Evolutionary conservation across 192 early-diverging fungal species (phyloP), one percentile per base, ranked within the genome.

Genomic region (Entomortierella beljakovae): DNA sequence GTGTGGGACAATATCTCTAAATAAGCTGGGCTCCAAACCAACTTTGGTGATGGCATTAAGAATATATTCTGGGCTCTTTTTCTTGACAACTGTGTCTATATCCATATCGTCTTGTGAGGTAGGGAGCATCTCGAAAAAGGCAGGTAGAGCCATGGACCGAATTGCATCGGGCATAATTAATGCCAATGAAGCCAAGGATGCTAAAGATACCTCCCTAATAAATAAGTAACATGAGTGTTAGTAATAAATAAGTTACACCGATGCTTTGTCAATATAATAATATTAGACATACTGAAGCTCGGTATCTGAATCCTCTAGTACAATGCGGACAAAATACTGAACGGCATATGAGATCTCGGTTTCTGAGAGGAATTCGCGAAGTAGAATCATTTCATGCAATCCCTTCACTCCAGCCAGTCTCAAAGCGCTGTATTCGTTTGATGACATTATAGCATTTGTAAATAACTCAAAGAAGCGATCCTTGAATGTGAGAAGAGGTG

Each of bases 381-480:
- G 76, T 25, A 92, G 65, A 38, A 85, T 83, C 81, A 94, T 85
- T 8, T 87, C 82, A 38, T 88, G 81, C 29, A 97, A 84, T 11
- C 94, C 95, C 57, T 88, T 88, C 7, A 95, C 66, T 2, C 92
- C 92, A 28, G 86, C 84, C 32, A 93, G 83, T 42, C 93, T 85
- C 52, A 96, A 70, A 9, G 88, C 88, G 57, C 86, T 90, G 68
- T 94, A 93, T 73, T 95, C 93, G 67, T 93, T 91, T 37, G 88
- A 88, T 0, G 90, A 82, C 25, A 90, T 74, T 6, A 91, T 68
- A 10, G 94, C 88, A 9, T 86, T 82, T 22, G 86, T 88, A 64
- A 93, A 97, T 5, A 94, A 72, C 48, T 84, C 88, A 63, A 95
- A 91, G 61, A 94, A 83, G n/a, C 90, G 86, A 68, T 89, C 89